A percentile compares a stretch with the other conserved stretches of the same genome.
phyloP scores from a whole-genome alignment of 176 grass and related monocot genomes.

The Neostapfia colusana region DNA sequence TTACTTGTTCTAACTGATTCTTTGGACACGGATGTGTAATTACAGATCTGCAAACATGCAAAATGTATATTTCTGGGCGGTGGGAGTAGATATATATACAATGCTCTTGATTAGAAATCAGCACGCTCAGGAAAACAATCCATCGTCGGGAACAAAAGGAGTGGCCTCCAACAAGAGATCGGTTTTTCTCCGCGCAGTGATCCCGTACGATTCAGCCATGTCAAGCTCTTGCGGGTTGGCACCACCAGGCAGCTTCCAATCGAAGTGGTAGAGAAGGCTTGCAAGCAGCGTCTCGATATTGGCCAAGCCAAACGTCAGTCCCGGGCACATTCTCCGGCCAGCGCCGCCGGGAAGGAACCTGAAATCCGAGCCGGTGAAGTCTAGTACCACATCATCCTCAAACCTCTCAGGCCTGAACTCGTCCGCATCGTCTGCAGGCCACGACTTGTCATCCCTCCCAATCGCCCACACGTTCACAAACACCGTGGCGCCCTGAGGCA shows the following conservation, averaged over 20 bases:
- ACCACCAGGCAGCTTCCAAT: conserved; percentile 21
- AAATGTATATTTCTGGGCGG: too few species aligned
- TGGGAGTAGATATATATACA: too few species aligned
- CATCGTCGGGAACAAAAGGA: not conserved
- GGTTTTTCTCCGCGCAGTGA: not conserved
- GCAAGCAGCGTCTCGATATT: conserved; percentile 33
- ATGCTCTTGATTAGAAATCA: not conserved
- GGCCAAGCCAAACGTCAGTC: conserved; percentile 30
- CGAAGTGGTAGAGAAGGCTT: conserved; percentile 37
- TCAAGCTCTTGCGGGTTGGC: not conserved
- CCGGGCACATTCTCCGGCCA: conserved; percentile 42
- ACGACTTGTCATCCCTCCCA: conserved; percentile 36
- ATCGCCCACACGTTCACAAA: conserved; percentile 52
- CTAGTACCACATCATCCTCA: not conserved
- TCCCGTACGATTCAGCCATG: conserved; percentile 36
- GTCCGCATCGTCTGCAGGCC: conserved; percentile 27
- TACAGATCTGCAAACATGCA: not conserved
- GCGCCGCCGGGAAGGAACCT: conserved; percentile 34
- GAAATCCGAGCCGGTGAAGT: conserved; percentile 17
- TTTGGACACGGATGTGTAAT: not conserved
- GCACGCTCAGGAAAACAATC: not conserved
- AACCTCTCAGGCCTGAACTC: conserved; percentile 51
- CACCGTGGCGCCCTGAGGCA: conserved; percentile 22
- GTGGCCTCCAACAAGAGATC: not conserved
- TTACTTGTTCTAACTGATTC: not conserved